Evolutionary conservation across 106 monocot genomes (phyloP), one percentile per base, ranked within the genome.

Genomic region (Allium fistulosum): DNA sequence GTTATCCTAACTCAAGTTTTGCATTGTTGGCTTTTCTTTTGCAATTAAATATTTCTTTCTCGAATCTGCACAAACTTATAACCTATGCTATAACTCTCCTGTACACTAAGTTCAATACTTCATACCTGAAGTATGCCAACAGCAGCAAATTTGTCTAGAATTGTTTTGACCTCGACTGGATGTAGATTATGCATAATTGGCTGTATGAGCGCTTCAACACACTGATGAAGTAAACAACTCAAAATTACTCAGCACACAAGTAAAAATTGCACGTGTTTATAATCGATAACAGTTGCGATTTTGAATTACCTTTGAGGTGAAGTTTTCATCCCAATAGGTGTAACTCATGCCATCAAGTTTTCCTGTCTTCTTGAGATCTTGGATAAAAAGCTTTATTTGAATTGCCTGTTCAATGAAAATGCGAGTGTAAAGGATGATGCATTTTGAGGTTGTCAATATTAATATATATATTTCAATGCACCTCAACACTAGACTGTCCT

Each of bases 251-350:
- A 10, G 26, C 62, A 28, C 12, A 62, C 14, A 17, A 49, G 16
- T 50, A 49, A 49, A 37, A 66, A 15, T 49, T 37, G 37, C 37
- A 37, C 0, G 37, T 37, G 37, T 37, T 37, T 37, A 37, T 37
- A 37, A 37, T 37, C 37, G 4, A 37, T 5, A 37, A 5, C 37
- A 52, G 55, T 22, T 46, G 15, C 53, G 9, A 17, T 59, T 13
- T 17, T 4, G 9, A 51, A 64, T 63, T 67, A 94, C 94, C 90
- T 82, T 91, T 76, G 91, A 91, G 62, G 85, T 95, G 59, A 73
- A 95, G 62, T 86, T 88, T 80, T 91, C 95, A 79, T 95, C 80
- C 95, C 88, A 95, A 53, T 91, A 95, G 59, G 95, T 85, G 70
- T 88, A 95, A 26, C 17, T 62, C 27, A 86, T 15, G 9, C 71